phyloP scores from a whole-genome alignment of 805 yeast species.

The Lachancea quebecensis region DNA sequence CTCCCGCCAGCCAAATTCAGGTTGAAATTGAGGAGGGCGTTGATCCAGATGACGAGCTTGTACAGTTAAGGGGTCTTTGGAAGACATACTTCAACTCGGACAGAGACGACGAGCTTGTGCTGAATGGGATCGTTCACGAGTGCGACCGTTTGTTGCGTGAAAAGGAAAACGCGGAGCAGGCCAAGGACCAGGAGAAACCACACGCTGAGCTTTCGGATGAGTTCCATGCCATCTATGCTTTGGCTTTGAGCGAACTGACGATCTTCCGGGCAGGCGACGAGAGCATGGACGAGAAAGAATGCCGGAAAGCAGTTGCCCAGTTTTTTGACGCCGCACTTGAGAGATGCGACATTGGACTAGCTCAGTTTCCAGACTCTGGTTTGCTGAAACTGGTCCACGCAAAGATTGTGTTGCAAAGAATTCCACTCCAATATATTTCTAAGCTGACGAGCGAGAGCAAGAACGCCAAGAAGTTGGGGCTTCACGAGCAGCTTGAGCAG shows the following conservation, averaged over 20 bases:
- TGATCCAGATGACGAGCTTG: conserved; percentile 73
- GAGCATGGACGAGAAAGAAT: conserved; percentile 19
- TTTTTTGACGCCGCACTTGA: conserved; percentile 70
- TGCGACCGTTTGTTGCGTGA: conserved; percentile 70
- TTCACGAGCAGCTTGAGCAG: conserved; percentile 38
- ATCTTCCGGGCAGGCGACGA: conserved; percentile 43
- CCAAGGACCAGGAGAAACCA: conserved; percentile 14
- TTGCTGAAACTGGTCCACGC: conserved; percentile 48
- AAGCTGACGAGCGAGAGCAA: conserved; percentile 40
- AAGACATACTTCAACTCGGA: conserved; percentile 49
- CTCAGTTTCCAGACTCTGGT: conserved; percentile 39
- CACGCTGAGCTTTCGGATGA: conserved; percentile 35
- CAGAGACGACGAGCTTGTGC: conserved; percentile 53
- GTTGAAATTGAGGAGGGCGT: conserved; percentile 65
- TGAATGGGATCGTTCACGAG: conserved; percentile 87
- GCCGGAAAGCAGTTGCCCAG: conserved; percentile 38
- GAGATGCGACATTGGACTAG: conserved; percentile 54
- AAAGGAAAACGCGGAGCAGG: conserved; percentile 8
- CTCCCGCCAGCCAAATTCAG: conserved; percentile 39
- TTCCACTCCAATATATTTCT: conserved; percentile 53
- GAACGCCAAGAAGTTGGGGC: conserved; percentile 27
- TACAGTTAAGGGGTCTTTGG: conserved; percentile 71
- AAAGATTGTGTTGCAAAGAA: conserved; percentile 48
- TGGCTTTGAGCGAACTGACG: conserved; percentile 60
- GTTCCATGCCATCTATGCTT: conserved; percentile 69